Evolutionary conservation across 2,329 filamentous ascomycete species (phyloP).

Genomic region (Sarocladium oryzae): DNA sequence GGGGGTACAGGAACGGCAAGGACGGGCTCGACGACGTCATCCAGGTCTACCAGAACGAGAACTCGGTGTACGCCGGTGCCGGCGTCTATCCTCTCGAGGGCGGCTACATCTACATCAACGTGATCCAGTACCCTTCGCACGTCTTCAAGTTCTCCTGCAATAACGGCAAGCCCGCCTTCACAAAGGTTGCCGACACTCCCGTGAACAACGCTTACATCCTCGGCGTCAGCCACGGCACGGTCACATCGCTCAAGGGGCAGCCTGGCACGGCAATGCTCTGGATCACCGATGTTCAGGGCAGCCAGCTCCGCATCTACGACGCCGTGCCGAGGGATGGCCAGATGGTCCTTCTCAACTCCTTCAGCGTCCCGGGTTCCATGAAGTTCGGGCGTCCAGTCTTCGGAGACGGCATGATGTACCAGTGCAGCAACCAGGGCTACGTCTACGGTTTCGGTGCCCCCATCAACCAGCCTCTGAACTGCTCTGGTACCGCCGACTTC

Average conservation of each 20-base stretch:
- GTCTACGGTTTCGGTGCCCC: conserved; percentile 52
- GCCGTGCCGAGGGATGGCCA: conserved; percentile 40
- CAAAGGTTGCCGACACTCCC: conserved; percentile 43
- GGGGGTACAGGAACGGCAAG: conserved; percentile 31
- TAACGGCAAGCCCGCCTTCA: conserved; percentile 44
- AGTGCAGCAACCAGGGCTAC: conserved; percentile 44
- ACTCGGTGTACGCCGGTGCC: conserved; percentile 39
- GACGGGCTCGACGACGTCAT: conserved; percentile 35
- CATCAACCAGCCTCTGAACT: conserved; percentile 47
- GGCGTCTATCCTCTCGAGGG: conserved; percentile 43
- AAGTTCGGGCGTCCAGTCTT: conserved; percentile 55
- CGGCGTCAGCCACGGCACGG: conserved; percentile 50
- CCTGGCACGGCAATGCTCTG: conserved; percentile 50
- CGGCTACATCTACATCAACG: conserved; percentile 42
- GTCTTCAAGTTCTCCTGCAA: conserved; percentile 53
- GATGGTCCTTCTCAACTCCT: conserved; percentile 42
- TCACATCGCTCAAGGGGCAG: conserved; percentile 47
- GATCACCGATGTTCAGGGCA: conserved; percentile 48
- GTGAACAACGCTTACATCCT: conserved; percentile 45
- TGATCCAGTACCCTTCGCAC: conserved; percentile 47
- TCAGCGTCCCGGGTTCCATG: conserved; percentile 43
- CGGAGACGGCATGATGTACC: conserved; percentile 47
- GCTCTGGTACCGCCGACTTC: conserved; percentile 42
- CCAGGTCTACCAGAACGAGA: conserved; percentile 36
- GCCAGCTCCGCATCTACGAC: conserved; percentile 45